These are phyloP conservation scores for Scenedesmus sp. DNA, from an alignment of 163 green algal genomes.

Conservation along the genomic window DNA sequence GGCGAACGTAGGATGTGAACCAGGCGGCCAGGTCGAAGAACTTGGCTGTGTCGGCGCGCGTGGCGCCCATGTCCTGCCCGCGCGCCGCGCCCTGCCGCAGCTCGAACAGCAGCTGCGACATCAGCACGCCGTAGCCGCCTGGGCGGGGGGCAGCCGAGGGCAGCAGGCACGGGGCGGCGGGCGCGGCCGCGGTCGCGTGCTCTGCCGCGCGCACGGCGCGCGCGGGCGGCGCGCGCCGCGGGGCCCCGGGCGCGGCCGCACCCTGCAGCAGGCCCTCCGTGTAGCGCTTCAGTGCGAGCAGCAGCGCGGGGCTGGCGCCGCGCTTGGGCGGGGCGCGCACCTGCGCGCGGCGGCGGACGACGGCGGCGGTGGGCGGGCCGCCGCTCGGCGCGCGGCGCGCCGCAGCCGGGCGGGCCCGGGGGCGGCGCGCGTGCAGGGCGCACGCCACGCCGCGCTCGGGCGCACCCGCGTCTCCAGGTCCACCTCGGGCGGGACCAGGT, in stretches of 20 bases:
- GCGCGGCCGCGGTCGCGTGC: no score
- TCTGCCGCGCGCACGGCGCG: no score
- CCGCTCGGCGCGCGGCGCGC: no score
- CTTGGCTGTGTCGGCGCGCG: constrained; percentile 68
- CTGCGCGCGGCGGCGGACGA: no score
- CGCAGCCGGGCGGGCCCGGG: no score
- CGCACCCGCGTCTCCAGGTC: constrained; percentile 27
- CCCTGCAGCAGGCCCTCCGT: constrained; percentile 19
- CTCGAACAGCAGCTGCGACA: constrained; percentile 54
- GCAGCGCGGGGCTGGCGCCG: not conserved
- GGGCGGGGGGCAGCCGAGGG: no score
- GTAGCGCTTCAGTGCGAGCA: constrained; percentile 27
- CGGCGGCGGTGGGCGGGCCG: no score
- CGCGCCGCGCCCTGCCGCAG: constrained; percentile 65
- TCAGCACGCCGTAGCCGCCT: constrained; percentile 75
- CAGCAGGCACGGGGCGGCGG: no score
- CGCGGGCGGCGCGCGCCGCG: no score
- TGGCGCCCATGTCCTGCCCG: no score
- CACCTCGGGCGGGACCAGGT: constrained; percentile 24
- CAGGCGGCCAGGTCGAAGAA: constrained; percentile 71
- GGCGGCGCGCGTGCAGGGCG: no score
- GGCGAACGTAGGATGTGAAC: constrained; percentile 72
- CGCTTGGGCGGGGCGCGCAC: not conserved
- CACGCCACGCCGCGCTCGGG: no score
- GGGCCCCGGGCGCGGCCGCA: constrained; percentile 62